Evolutionary conservation across 805 yeast genomes (phyloP).

Genomic region (Cyberlindnera suaveolens): DNA sequence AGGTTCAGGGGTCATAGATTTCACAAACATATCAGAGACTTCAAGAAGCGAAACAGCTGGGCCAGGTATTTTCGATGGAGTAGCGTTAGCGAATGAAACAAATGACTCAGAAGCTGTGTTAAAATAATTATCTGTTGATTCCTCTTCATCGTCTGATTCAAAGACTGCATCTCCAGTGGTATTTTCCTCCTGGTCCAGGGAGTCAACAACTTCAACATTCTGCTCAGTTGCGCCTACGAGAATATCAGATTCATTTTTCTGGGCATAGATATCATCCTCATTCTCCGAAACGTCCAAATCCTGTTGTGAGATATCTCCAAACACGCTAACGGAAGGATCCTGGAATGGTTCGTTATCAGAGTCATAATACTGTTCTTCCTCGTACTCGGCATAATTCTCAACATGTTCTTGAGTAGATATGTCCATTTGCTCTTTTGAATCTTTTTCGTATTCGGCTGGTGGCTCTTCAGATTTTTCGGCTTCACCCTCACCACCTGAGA

Average conservation of each 20-base stretch:
- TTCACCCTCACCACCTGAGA: not conserved
- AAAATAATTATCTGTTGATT: not conserved
- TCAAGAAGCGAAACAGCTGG: slow-evolving; percentile 8
- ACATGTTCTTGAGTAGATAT: not conserved
- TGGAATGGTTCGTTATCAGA: slow-evolving; percentile 20
- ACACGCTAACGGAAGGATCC: slow-evolving; percentile 21
- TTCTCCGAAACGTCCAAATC: slow-evolving; percentile 3
- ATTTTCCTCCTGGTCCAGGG: not conserved
- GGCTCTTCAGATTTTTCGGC: not conserved
- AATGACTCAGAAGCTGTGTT: slow-evolving; percentile 7
- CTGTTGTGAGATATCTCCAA: slow-evolving; percentile 16
- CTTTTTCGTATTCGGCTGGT: too few relatives aligned
- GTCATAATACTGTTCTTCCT: slow-evolving; percentile 19
- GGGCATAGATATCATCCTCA: not conserved
- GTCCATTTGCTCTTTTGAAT: too few relatives aligned
- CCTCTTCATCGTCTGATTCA: slow-evolving; percentile 1
- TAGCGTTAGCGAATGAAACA: slow-evolving; percentile 15
- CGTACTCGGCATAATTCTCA: not conserved
- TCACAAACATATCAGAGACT: slow-evolving; percentile 12
- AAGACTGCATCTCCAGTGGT: not conserved
- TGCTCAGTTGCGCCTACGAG: not conserved
- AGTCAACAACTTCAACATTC: not conserved
- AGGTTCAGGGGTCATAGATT: slow-evolving; percentile 1
- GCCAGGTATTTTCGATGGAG: not conserved
- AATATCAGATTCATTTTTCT: not conserved